phyloP scores from a whole-genome alignment of 179 eudicot genomes.

The Silene noctiflora region DNA sequence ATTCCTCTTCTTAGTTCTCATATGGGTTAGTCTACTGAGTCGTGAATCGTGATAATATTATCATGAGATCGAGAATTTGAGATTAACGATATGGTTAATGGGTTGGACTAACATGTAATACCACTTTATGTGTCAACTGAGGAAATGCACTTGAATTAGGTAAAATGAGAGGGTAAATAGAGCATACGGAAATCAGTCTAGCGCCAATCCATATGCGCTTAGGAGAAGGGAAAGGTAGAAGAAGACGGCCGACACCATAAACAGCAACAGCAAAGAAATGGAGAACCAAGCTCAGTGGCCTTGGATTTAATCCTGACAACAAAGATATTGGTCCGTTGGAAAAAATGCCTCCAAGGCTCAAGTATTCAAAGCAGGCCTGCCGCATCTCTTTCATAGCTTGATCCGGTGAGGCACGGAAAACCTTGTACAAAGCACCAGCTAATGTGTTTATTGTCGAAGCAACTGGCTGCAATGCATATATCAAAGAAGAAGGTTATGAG shows the following conservation, averaged over 20 bases:
- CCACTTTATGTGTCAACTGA: too few species aligned
- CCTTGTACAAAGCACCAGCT: slow-evolving; percentile 48
- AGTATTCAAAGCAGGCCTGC: slow-evolving; percentile 46
- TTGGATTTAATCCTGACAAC: slow-evolving; percentile 41
- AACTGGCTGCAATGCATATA: slow-evolving; percentile 33
- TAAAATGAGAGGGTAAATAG: background rate
- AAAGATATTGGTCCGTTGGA: slow-evolving; percentile 45
- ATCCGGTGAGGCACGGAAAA: slow-evolving; percentile 46
- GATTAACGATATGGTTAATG: too few species aligned
- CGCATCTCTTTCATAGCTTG: slow-evolving; percentile 47
- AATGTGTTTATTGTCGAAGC: slow-evolving; percentile 48
- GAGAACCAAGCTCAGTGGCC: slow-evolving; percentile 43
- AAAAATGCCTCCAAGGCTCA: slow-evolving; percentile 46
- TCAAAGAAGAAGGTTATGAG: background rate
- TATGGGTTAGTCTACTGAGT: too few species aligned
- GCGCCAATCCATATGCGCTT: slow-evolving; percentile 43
- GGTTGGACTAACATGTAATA: too few species aligned
- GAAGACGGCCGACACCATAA: slow-evolving; percentile 43
- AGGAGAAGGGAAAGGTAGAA: slow-evolving; percentile 44
- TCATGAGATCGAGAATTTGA: too few species aligned
- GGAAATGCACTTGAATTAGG: too few species aligned
- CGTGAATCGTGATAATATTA: too few species aligned
- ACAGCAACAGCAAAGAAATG: slow-evolving; percentile 53
- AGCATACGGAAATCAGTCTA: background rate
- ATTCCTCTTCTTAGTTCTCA: too few species aligned